These are phyloP conservation scores for Cutaneotrichosporon arboriforme DNA, from an alignment of 1,284 basidiomycete species.

Conservation along the genomic window DNA sequence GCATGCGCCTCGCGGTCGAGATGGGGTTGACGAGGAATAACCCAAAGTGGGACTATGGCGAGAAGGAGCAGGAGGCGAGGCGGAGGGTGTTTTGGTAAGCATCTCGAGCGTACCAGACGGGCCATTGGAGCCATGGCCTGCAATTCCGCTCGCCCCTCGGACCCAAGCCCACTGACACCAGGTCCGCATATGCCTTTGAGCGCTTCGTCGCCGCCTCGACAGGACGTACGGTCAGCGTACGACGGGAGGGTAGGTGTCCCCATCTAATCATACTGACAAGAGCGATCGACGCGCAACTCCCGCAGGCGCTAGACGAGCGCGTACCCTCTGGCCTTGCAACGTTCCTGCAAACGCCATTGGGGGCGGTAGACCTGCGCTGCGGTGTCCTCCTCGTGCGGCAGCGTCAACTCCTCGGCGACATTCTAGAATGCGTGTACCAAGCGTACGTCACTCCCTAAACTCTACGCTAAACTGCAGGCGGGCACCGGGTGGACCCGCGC, in stretches of 20 bases:
- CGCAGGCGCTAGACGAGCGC: neutral
- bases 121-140: too few species aligned
- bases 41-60: neutral
- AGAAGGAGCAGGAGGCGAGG: neutral
- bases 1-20: neutral
- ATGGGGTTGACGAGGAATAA: neutral
- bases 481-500: neutral
- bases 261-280: neutral
- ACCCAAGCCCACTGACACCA: too few species aligned
- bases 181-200: neutral
- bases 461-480: neutral
- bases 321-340: neutral
- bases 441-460: neutral
- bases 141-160: too few species aligned
- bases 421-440: neutral
- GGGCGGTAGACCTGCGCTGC: neutral
- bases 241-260: neutral
- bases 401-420: neutral
- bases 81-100: neutral
- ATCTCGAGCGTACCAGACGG: too few species aligned
- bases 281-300: neutral
- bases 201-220: neutral
- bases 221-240: neutral
- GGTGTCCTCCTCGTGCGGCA: neutral
- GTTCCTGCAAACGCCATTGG: neutral